Evolutionary conservation across 805 yeast species (phyloP), one percentile per base, ranked within the genome.

Genomic region (Cyberlindnera euphorbiiphila): DNA sequence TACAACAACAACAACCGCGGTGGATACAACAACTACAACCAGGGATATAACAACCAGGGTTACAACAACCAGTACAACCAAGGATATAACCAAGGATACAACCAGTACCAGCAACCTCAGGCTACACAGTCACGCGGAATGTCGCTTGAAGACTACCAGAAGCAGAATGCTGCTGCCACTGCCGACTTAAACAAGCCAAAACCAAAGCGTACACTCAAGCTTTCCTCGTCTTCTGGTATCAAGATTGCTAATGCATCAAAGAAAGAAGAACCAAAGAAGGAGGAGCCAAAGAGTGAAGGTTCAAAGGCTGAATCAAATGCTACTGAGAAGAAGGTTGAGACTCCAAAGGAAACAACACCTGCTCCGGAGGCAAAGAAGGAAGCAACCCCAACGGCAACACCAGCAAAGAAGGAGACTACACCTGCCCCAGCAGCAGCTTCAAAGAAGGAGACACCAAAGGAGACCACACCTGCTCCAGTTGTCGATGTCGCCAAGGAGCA

Each of bases 111-210:
- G 36, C 53, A 47, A 39, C 50, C 41, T 20, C 60, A 51, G 41
- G 48, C 57, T 31, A 45, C 46, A 25, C 60, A 59, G 42, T 60
- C 54, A 42, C 69, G 68, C 52, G 81, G 79, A 44, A 78, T 85
- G 86, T 74, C 89, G 26, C 70, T 86, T 52, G 94, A 87, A 37
- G 95, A 85, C 49, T 86, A 78, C 65, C 81, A 84, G 57, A 81
- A 81, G 57, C 85, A 80, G 47, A 37, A 40, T 28, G 46, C 62
- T 12, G 42, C 65, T 53, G 52, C 59, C 9, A 25, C 37, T 8
- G 35, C 43, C 14, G 38, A 37, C 34, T 31, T 29, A 34, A 39
- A 32, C 38, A 37, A 29, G 33, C 44, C 42, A 13, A 43, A 54
- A 53, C 61, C 74, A 36, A 72, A 74, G 57, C 81, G 83, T 41